phyloP scores from a whole-genome alignment of 1,284 basidiomycete species.

The Salmacisia buchloeana region DNA sequence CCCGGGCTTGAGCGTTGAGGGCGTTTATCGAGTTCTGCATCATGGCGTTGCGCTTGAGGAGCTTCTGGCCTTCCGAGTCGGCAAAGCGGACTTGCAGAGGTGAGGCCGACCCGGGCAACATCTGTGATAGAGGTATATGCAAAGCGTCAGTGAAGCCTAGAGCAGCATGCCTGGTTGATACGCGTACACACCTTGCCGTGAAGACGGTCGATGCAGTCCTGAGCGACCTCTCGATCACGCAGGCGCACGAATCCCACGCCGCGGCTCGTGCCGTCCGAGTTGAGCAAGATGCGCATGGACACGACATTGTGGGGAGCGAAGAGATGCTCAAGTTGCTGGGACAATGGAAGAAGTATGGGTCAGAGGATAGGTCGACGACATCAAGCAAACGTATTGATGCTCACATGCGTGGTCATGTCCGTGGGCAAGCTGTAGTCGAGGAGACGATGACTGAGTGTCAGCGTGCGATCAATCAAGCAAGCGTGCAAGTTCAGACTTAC shows the following conservation, averaged over 20 bases:
- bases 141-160: not conserved
- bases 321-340: slow-evolving; percentile 36
- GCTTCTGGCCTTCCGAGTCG: slow-evolving; percentile 42
- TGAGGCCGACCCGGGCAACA: slow-evolving; percentile 23
- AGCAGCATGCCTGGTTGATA: not conserved
- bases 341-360: not conserved
- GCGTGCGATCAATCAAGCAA: not conserved
- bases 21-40: slow-evolving; percentile 27
- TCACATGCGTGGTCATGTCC: not conserved
- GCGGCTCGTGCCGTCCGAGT: slow-evolving; percentile 30
- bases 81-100: slow-evolving; percentile 40
- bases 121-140: not conserved
- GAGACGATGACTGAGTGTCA: not conserved
- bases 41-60: slow-evolving; percentile 26
- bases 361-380: not conserved
- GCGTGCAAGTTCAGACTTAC: not conserved
- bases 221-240: slow-evolving; percentile 26
- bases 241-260: slow-evolving; percentile 41
- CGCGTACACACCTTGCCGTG: slow-evolving; percentile 21
- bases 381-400: not conserved
- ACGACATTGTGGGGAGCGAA: slow-evolving; percentile 35
- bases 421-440: not conserved
- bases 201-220: slow-evolving; percentile 34
- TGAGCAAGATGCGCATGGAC: slow-evolving; percentile 36
- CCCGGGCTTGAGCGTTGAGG: slow-evolving; percentile 10